phyloP scores from a whole-genome alignment of 495 filamentous ascomycete genomes.

The Gamarada debralockiae region DNA sequence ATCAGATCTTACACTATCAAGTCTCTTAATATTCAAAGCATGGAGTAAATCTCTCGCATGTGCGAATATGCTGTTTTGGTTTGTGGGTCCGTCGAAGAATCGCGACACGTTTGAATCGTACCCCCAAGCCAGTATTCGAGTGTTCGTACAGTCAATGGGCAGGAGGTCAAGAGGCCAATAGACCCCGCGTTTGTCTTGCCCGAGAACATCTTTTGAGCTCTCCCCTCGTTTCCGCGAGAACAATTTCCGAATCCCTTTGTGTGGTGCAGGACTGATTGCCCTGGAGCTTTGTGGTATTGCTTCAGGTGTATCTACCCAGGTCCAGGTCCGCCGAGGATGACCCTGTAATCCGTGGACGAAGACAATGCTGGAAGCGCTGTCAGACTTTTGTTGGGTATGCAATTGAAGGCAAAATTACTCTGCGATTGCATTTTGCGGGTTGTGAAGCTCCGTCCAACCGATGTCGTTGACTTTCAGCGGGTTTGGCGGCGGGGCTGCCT shows the following conservation, averaged over 20 bases:
- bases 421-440: constrained; percentile 10
- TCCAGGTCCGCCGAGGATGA: constrained; percentile 28
- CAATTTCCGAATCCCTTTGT: neutral
- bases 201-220: neutral
- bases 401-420: constrained; percentile 6
- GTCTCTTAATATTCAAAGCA: constrained; percentile 1
- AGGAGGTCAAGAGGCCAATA: constrained; percentile 38
- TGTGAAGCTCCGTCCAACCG: constrained; percentile 8
- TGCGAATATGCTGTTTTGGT: constrained; percentile 31
- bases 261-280: neutral
- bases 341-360: constrained; percentile 31
- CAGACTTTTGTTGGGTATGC: neutral
- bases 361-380: constrained; percentile 23
- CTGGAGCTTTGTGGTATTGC: neutral
- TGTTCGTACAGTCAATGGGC: constrained; percentile 25
- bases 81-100: constrained; percentile 16
- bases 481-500: too few relatives aligned
- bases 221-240: neutral
- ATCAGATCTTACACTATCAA: constrained; percentile 2
- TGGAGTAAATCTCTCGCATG: constrained; percentile 35
- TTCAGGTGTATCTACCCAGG: constrained; percentile 1
- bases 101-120: constrained; percentile 37
- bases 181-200: neutral
- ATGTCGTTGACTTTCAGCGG: constrained; percentile 10
- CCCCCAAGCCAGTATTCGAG: constrained; percentile 36